Evolutionary conservation across 768 basidiomycete species (phyloP).

Genomic region (Boletus rex-veris): DNA sequence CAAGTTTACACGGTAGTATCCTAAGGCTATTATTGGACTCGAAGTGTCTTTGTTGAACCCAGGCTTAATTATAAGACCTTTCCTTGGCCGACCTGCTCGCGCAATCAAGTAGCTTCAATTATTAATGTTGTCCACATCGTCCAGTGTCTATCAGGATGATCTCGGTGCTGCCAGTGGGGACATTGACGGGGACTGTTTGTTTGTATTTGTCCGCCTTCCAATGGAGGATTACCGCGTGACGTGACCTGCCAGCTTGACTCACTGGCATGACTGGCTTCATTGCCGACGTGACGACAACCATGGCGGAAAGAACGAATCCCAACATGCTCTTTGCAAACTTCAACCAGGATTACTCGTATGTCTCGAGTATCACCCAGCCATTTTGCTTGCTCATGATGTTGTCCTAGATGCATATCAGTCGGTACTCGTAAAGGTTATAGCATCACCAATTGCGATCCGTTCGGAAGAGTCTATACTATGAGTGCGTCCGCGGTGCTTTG

Average conservation of each 20-base stretch:
- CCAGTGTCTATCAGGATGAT: background rate
- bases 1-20: too few relatives aligned
- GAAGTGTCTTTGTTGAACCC: too few relatives aligned
- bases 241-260: background rate
- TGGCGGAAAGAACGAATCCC: constrained; percentile 40
- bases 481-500: constrained; percentile 53
- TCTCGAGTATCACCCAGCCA: background rate
- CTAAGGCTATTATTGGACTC: too few relatives aligned
- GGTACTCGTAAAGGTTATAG: constrained; percentile 95
- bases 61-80: too few relatives aligned
- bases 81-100: too few relatives aligned
- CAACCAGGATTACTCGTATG: constrained; percentile 96
- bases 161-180: too few relatives aligned
- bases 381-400: constrained; percentile 1
- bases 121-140: background rate
- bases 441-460: constrained; percentile 98
- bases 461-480: constrained; percentile 92
- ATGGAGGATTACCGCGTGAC: background rate
- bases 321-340: constrained; percentile 88
- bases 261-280: background rate
- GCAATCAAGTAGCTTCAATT: too few relatives aligned
- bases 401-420: constrained; percentile 77
- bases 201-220: constrained; percentile 14
- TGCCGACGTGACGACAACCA: constrained; percentile 17
- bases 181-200: constrained; percentile 7